Base-by-base conservation (phyloP, 2,329 filamentous ascomycete genomes). In the Xylaria sp. region DNA sequence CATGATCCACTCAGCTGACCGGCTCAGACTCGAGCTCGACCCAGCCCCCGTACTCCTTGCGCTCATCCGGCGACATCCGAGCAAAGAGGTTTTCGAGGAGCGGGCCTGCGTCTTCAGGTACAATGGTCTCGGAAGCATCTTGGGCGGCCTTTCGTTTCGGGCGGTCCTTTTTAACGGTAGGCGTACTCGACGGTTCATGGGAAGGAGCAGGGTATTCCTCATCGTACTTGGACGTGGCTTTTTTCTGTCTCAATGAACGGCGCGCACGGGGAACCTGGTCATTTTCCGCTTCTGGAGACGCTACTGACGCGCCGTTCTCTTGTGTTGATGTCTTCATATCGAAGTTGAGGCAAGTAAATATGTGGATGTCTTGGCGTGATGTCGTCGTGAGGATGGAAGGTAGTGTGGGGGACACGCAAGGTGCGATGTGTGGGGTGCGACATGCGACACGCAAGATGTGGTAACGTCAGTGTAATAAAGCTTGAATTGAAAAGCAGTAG, bases 11-110 rank as follows among this genome's bases (percentile, higher is more conserved):
- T 22, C 2, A 39, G 68, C 83, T 73, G 72, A 91, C 91, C 7
- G 92, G 92, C 58, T 97, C 92, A 6, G 91, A 96, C 72, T 96
- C 92, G 45, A 97, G 81, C 67, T 97, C 92, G 53, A 87, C 82
- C 85, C 89, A 93, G 20, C 88, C 88, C 45, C 83, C 78, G 85
- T 88, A 92, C 24, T 79, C 77, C 21, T 79, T 71, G 20, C 81
- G 78, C 62, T 89, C 85, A 24, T 79, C 71, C 5, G 71, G 65
- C 2, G 72, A 74, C 52, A 83, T 75, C 9, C 78, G 78, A 37
- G 72, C 72, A 51, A 85, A 69, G 1, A 78, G 70, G 39, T 77
- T 72, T 7, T 75, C 70, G 22, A 82, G 71, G 2, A 81, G 68
- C 7, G 48, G 44, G 19, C 50, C 45, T 13, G 56, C 44, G n/a